phyloP scores from a whole-genome alignment of 257 asterid genomes.

The Solanum bukasovii region DNA sequence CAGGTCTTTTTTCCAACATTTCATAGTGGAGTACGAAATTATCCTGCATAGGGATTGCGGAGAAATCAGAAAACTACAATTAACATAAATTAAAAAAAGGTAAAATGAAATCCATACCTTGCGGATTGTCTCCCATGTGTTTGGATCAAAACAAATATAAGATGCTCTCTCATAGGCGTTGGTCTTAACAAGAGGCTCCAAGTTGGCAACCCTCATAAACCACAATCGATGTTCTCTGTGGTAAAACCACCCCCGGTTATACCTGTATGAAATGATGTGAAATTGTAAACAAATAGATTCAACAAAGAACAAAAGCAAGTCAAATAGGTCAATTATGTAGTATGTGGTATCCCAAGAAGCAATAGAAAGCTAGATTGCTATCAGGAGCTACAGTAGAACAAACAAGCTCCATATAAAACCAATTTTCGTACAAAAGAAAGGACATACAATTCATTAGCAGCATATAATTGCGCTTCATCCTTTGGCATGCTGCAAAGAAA shows the following conservation, averaged over 20 bases:
- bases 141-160: slow-evolving; percentile 86
- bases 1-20: slow-evolving; percentile 75
- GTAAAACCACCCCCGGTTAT: slow-evolving; percentile 89
- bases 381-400: neutral
- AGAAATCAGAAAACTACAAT: neutral
- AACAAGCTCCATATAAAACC: neutral
- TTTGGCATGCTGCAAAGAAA: slow-evolving; percentile 83
- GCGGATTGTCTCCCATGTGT: slow-evolving; percentile 93
- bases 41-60: slow-evolving; percentile 58
- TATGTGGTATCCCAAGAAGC: neutral
- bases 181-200: slow-evolving; percentile 83
- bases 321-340: neutral
- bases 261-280: slow-evolving; percentile 38
- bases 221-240: slow-evolving; percentile 67
- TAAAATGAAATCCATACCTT: slow-evolving; percentile 43
- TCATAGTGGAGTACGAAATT: slow-evolving; percentile 83
- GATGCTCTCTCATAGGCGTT: slow-evolving; percentile 77
- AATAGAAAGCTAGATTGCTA: neutral
- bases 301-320: neutral
- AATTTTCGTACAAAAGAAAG: neutral
- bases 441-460: slow-evolving; percentile 90
- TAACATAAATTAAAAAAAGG: neutral
- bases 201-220: slow-evolving; percentile 60
- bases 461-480: slow-evolving; percentile 91
- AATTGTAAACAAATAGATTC: neutral